Conservation (phyloP, 257 asterid species). For the Parsonsia alboflavescens region DNA sequence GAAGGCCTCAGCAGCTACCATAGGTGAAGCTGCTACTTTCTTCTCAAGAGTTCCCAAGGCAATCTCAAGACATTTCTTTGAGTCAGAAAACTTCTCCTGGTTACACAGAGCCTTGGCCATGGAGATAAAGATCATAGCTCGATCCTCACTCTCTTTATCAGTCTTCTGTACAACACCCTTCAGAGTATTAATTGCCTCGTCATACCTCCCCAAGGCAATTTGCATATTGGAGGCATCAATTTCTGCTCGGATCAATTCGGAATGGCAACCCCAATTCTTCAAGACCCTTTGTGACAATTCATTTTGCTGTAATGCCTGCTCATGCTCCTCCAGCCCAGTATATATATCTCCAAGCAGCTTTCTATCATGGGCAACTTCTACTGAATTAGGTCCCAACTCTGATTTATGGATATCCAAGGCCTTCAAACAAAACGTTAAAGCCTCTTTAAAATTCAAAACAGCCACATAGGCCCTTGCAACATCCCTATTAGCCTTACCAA, state of each 20-base stretch:
- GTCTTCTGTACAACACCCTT: conserved; percentile 73
- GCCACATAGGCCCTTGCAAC: conserved; percentile 80
- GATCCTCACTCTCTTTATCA: conserved; percentile 70
- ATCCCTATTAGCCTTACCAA: conserved; percentile 84
- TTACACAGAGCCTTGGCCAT: conserved; percentile 78
- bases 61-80: conserved; percentile 73
- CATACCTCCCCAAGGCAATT: conserved; percentile 70
- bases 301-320: conserved; percentile 80
- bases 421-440: conserved; percentile 68
- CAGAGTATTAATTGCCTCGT: conserved; percentile 69
- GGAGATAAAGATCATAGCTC: conserved; percentile 69
- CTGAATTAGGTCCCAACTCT: conserved; percentile 66
- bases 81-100: conserved; percentile 62
- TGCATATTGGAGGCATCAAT: conserved; percentile 94
- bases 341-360: conserved; percentile 81
- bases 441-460: conserved; percentile 70
- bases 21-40: conserved; percentile 57
- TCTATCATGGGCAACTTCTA: conserved; percentile 87
- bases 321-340: conserved; percentile 79
- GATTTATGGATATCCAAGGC: conserved; percentile 69
- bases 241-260: conserved; percentile 84
- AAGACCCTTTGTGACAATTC: conserved; percentile 68
- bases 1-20: conserved; percentile 65
- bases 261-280: conserved; percentile 74
- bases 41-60: conserved; percentile 62